A percentile compares a stretch with the other conserved stretches of the same genome.
Evolutionary conservation across 1,284 basidiomycete species (phyloP).

Genomic region (Irpex rosettiformis): DNA sequence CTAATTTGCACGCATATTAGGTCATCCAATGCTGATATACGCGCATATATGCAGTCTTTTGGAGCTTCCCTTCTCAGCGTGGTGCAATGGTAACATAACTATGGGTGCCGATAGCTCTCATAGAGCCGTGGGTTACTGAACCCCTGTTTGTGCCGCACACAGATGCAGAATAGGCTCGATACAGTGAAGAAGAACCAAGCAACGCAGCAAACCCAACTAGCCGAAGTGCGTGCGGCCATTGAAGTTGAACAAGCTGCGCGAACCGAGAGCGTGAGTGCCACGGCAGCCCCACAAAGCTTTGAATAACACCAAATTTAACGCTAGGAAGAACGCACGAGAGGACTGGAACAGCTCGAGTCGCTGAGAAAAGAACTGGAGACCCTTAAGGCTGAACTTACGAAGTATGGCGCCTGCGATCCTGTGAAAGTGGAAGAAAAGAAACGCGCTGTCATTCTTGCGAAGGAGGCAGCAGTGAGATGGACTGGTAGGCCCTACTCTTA

Average conservation of each 20-base stretch:
- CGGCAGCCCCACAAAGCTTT: not conserved
- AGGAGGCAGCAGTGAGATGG: slow-evolving; percentile 80
- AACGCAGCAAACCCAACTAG: slow-evolving; percentile 43
- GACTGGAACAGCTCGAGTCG: slow-evolving; percentile 46
- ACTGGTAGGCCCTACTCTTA: slow-evolving; percentile 56
- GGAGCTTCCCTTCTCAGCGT: slow-evolving; percentile 87
- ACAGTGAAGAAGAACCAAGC: slow-evolving; percentile 48
- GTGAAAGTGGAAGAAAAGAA: slow-evolving; percentile 73
- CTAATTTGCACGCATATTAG: no score
- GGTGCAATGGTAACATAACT: slow-evolving; percentile 59
- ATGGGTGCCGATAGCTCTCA: not conserved
- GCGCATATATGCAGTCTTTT: slow-evolving; percentile 65
- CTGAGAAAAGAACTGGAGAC: slow-evolving; percentile 51
- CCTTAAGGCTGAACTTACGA: slow-evolving; percentile 67
- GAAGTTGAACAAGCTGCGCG: slow-evolving; percentile 50
- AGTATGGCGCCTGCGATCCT: slow-evolving; percentile 83
- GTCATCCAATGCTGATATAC: no score
- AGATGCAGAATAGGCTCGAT: slow-evolving; percentile 64
- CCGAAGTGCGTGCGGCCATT: slow-evolving; percentile 21
- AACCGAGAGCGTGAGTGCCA: slow-evolving; percentile 57
- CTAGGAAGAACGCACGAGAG: slow-evolving; percentile 53
- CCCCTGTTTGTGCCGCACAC: not conserved
- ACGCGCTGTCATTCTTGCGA: slow-evolving; percentile 66
- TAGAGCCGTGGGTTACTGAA: not conserved
- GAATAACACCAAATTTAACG: not conserved